phyloP scores from a whole-genome alignment of 805 yeast species.

The Pichia californica region DNA sequence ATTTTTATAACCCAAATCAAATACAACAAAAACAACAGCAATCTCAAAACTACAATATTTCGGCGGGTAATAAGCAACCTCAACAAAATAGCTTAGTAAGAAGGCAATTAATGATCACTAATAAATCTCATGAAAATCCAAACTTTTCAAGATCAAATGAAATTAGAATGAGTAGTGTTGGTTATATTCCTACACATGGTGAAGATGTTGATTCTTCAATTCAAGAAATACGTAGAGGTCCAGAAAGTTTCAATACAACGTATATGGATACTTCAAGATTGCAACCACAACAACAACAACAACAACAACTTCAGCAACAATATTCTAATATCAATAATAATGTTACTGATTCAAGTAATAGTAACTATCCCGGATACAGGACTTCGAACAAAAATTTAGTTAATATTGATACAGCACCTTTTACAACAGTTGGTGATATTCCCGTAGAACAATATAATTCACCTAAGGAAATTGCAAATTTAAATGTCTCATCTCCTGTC shows the following conservation, averaged over 20 bases:
- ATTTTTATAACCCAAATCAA: neutral
- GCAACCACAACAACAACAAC: no score
- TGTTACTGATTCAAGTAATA: neutral
- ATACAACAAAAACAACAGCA: neutral
- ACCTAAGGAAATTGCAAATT: neutral
- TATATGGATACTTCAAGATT: no score
- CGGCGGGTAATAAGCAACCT: neutral
- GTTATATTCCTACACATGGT: constrained; percentile 3
- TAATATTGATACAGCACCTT: neutral
- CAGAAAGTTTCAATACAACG: constrained; percentile 19
- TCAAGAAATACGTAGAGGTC: constrained; percentile 27
- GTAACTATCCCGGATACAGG: no score
- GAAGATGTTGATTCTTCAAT: constrained; percentile 16
- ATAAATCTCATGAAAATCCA: constrained; percentile 18
- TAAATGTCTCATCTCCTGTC: constrained; percentile 16
- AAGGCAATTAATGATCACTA: constrained; percentile 24
- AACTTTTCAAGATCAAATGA: neutral
- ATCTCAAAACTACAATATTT: no score
- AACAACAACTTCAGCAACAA: neutral
- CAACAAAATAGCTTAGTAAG: constrained; percentile 9
- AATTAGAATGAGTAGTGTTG: constrained; percentile 6
- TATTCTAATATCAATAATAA: neutral
- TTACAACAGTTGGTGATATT: neutral
- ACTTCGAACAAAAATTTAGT: neutral
- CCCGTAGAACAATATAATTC: neutral